Evolutionary conservation across 2,329 filamentous ascomycete genomes (phyloP), one percentile per base, ranked within the genome.

Genomic region (Onygenales sp.): DNA sequence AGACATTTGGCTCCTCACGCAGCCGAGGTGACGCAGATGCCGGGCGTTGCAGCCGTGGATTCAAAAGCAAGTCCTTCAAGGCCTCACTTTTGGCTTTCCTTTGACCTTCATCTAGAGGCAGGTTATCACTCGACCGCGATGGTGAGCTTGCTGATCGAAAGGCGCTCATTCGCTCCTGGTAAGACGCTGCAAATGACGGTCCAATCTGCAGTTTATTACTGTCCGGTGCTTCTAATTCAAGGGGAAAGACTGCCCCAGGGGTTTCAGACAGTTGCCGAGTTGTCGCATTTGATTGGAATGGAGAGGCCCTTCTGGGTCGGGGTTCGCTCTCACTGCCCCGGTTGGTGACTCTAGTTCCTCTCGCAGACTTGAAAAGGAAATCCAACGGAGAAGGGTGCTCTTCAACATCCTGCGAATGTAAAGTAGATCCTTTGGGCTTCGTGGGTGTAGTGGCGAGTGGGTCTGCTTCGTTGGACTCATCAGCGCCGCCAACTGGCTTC

Each of bases 351-450:
- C 69, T 69, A 21, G 72, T 68, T 57, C 87, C 85, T 49, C 87
- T 82, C 61, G 95, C 87, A 36, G 89, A 90, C 57, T 86, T 85
- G 75, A 97, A 97, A 66, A 97, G 85, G 58, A 95, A 80, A 63
- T 97, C 91, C 4, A 97, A 76, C 1, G 91, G 90, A 9, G 90
- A 94, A 57, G 88, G 81, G 55, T 67, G 58, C 14, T 60, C 59
- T 21, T 83, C 73, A 53, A 76, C 67, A n/a, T 61, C 59, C 31
- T 58, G 50, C 50, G 50, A 55, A 32, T 59, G 54, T 63, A 54
- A 58, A 60, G 44, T 64, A 60, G 64, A 56, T 53, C 64, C 68
- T 61, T 61, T 75, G 60, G 64, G 71, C 42, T 78, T 77, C 2
- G 72, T 73, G 2, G 73, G 72, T 5, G 72, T 68, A 65, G 69